Percentiles rank a stretch among this genome's conserved stretches.
Conservation (phyloP, 1,284 basidiomycete genomes). For the Leccinum solheimii region DNA sequence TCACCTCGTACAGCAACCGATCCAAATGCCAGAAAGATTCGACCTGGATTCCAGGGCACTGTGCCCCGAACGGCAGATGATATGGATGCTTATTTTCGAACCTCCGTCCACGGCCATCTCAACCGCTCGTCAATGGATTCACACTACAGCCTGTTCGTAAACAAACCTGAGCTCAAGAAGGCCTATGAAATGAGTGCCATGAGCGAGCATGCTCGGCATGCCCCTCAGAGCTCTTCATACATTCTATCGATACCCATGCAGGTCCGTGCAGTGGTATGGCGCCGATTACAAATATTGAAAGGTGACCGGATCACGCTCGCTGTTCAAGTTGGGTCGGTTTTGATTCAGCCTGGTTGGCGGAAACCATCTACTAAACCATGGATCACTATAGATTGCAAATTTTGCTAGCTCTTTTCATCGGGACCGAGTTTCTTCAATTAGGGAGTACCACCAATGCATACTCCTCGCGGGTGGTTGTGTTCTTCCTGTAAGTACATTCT, state of each 20-base stretch:
- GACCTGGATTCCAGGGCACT: slow-evolving; percentile 48
- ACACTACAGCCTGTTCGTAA: slow-evolving; percentile 37
- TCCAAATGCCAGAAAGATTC: slow-evolving; percentile 53
- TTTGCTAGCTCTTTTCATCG: slow-evolving; percentile 68
- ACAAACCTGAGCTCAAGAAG: slow-evolving; percentile 39
- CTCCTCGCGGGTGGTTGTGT: slow-evolving; percentile 65
- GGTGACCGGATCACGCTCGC: slow-evolving; percentile 54
- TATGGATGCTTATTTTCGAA: slow-evolving; percentile 60
- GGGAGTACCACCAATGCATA: slow-evolving; percentile 61
- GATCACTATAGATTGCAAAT: slow-evolving; percentile 41
- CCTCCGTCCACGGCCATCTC: slow-evolving; percentile 21
- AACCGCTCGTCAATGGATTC: slow-evolving; percentile 34
- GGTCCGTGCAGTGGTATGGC: slow-evolving; percentile 57
- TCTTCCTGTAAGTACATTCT: slow-evolving; percentile 63
- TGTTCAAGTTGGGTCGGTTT: slow-evolving; percentile 41
- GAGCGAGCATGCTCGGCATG: slow-evolving; percentile 49
- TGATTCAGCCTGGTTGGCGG: background rate
- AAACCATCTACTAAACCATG: too few relatives aligned
- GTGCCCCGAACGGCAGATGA: slow-evolving; percentile 40
- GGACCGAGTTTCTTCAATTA: slow-evolving; percentile 71
- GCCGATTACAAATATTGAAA: slow-evolving; percentile 63
- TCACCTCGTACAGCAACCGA: slow-evolving; percentile 58
- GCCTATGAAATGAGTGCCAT: slow-evolving; percentile 50
- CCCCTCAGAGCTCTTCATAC: slow-evolving; percentile 50
- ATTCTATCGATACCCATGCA: slow-evolving; percentile 59